phyloP scores from a whole-genome alignment of 495 filamentous ascomycete species.

The Apodospora peruviana region DNA sequence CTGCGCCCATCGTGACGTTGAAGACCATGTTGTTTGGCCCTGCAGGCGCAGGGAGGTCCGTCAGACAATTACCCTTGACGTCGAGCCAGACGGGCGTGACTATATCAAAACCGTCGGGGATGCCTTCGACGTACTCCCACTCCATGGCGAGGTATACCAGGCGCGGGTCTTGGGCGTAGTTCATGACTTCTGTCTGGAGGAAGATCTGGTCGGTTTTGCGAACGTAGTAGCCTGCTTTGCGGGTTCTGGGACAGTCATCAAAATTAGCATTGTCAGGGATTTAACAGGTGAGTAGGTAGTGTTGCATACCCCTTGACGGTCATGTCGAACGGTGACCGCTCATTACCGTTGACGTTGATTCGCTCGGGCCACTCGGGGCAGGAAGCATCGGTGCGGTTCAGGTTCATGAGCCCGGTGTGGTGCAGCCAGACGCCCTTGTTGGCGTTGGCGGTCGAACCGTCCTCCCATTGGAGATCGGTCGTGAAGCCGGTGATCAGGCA shows the following conservation, averaged over 20 bases:
- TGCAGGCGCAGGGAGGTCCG: not conserved
- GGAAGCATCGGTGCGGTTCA: constrained; percentile 5
- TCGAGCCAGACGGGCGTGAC: constrained; percentile 10
- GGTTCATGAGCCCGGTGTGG: constrained; percentile 9
- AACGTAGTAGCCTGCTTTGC: constrained; percentile 10
- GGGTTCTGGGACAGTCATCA: constrained; percentile 1
- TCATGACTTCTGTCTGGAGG: constrained; percentile 3
- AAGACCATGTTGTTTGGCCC: not conserved
- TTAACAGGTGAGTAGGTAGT: not conserved
- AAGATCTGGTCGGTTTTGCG: constrained; percentile 1
- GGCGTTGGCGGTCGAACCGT: constrained; percentile 9
- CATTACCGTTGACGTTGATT: constrained; percentile 8
- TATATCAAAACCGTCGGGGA: constrained; percentile 3
- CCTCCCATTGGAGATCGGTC: not conserved
- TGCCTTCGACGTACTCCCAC: constrained; percentile 3
- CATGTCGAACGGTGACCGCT: constrained; percentile 5
- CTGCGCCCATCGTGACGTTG: not conserved
- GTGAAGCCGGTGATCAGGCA: constrained; percentile 5
- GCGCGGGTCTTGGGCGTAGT: not conserved
- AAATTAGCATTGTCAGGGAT: not conserved
- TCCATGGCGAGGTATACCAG: constrained; percentile 5
- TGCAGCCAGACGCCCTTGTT: constrained; percentile 12
- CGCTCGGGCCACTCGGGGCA: constrained; percentile 9
- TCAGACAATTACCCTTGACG: constrained; percentile 9
- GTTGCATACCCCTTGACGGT: constrained; percentile 7